These are phyloP conservation scores for Vitis hybrid DNA, from an alignment of 177 flowering plant genomes.

Conservation along the genomic window DNA sequence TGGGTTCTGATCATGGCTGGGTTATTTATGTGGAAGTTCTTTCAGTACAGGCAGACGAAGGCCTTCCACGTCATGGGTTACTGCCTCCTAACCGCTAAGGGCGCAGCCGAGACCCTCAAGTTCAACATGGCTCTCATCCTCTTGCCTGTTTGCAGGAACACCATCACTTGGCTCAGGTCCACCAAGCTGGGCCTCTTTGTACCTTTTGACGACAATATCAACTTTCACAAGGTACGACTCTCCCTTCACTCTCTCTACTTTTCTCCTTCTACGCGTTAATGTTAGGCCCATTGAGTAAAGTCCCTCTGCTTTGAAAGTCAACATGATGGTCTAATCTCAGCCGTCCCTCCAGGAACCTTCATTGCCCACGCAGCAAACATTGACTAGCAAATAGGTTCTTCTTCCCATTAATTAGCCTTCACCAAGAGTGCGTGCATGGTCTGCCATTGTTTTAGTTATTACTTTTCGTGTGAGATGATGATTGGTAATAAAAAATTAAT, in stretches of 20 bases:
- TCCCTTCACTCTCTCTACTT: not conserved
- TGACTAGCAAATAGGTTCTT: no score
- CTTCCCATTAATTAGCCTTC: no score
- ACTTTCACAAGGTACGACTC: conserved; percentile 86
- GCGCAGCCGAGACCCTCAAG: conserved; percentile 95
- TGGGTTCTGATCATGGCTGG: conserved; percentile 78
- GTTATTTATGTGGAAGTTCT: conserved; percentile 84
- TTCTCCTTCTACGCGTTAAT: no score
- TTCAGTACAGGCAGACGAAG: conserved; percentile 64
- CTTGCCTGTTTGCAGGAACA: conserved; percentile 93
- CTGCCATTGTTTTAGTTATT: no score
- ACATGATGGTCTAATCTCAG: no score
- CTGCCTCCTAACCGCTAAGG: conserved; percentile 89
- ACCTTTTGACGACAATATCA: conserved; percentile 96
- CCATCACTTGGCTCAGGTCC: conserved; percentile 93
- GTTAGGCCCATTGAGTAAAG: no score
- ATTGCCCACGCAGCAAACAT: no score
- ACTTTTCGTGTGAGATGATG: no score
- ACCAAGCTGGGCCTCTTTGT: conserved; percentile 55
- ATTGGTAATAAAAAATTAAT: no score
- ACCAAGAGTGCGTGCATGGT: no score
- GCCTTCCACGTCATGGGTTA: conserved; percentile 91
- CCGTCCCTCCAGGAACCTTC: no score
- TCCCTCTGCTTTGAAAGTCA: no score
- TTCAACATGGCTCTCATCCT: conserved; percentile 95